Evolutionary conservation across 805 yeast species (phyloP), one percentile per base, ranked within the genome.

Genomic region (Spencermartinsiella europaea): DNA sequence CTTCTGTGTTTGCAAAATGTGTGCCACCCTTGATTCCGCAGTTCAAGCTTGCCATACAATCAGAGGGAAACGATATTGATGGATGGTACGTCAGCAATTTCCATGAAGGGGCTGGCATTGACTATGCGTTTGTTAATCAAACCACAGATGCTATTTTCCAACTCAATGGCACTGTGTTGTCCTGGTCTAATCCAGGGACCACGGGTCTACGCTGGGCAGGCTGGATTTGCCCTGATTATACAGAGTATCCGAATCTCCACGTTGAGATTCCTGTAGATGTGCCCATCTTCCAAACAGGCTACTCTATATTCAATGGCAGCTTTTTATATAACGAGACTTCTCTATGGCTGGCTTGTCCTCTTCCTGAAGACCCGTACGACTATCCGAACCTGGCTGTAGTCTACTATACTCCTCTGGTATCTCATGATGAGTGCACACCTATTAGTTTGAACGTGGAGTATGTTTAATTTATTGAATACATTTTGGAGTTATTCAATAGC

Each of bases 31-130:
- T n/a, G n/a, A n/a, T 12, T 25, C 31, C 31, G 7, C 31, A 25
- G 31, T 25, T 25, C 31, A 7, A 25, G 31, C 31, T 25, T 7
- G 10, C 7, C 10, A 12, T 25, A 7, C 7, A 25, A 12, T 7
- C 31, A 7, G 31, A 25, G 31, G 31, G 31, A 7, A 25, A 25
- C 31, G 7, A 25, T 12, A 25, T 25, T 7, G 31, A 25, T 25
- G 31, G 31, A 12, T 25, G 31, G 31, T 25, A 25, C 17, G 22
- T 43, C 16, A 37, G 40, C 2, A 3, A 5, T 14, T 36, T 22
- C 35, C 46, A 37, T 15, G 46, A 43, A 17, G 46, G 36, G 7
- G 41, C 41, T 12, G 41, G 41, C 4, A 20, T 36, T 27, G 20
- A 22, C 19, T 43, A 37, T 21, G 40, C 34, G 10, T 35, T 43